Conservation (phyloP, 1,139 yeast genomes). For the Hansenula sp. region DNA sequence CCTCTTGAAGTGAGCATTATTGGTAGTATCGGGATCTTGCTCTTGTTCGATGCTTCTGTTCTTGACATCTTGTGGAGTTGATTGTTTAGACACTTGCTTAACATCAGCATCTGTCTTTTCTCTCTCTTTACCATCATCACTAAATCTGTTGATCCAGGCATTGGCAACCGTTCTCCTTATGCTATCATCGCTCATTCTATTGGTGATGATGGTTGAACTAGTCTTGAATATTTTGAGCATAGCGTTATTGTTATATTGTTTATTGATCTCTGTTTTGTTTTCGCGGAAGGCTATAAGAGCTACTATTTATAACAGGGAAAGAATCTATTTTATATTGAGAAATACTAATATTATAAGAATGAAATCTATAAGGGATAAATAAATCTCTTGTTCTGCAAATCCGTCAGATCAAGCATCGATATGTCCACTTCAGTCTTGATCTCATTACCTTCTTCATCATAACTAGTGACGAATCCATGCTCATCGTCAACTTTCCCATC, state of each 20-base stretch:
- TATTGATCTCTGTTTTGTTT: too few species aligned
- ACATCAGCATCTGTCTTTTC: too few species aligned
- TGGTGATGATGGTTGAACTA: background rate
- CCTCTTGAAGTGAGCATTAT: too few species aligned
- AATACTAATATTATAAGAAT: too few species aligned
- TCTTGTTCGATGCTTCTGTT: too few species aligned
- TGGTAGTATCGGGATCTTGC: too few species aligned
- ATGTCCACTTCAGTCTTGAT: slow-evolving; percentile 29
- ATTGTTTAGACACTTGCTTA: background rate
- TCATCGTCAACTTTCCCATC: slow-evolving; percentile 12
- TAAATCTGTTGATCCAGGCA: background rate
- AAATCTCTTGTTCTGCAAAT: slow-evolving; percentile 38
- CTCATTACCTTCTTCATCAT: slow-evolving; percentile 26
- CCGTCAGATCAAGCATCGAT: slow-evolving; percentile 41
- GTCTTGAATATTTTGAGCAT: too few species aligned
- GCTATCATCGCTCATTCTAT: background rate
- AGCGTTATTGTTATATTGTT: too few species aligned
- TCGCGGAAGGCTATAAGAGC: too few species aligned
- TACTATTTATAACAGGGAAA: too few species aligned
- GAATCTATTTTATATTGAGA: too few species aligned
- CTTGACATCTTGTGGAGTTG: too few species aligned
- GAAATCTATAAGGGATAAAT: slow-evolving; percentile 34
- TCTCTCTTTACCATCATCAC: background rate
- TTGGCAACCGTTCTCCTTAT: background rate
- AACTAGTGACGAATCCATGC: slow-evolving; percentile 23